Evolutionary conservation across 768 basidiomycete genomes (phyloP), one percentile per base, ranked within the genome.

Genomic region (Daedaleopsis nitida): DNA sequence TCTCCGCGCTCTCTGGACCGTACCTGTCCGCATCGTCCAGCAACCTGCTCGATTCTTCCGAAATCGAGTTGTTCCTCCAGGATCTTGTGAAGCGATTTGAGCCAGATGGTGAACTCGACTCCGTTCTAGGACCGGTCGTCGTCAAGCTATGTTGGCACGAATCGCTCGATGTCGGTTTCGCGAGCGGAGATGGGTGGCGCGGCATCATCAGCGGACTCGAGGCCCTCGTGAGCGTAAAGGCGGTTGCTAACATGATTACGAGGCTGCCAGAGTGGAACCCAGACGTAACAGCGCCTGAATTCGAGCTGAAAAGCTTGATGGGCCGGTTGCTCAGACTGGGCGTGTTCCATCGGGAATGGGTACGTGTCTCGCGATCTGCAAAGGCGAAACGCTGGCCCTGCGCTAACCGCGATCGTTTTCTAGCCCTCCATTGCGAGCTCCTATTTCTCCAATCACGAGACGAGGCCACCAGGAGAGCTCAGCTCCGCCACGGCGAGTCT

Each of bases 321-420:
- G 97, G 97, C 0, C 94, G 94, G 1, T 74, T 98, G 27, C 85
- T 90, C 63, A 80, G 94, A 37, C 78, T 98, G 55, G 89, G 90
- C 42, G 86, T 95, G 6, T 98, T 96, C 71, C 83, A 87, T n/a
- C 77, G 86, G 57, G 91, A 98, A 81, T 96, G 93, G 87, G 90
- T 96, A 70, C 10, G 66, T 10, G 82, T 76, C 69, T 60, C 14
- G 9, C 37, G 60, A 44, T 51, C 49, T 5, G 47, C 9, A 57
- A 48, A 56, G 32, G 10, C 37, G 48, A 54, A 23, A 39, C 27
- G 42, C 57, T 67, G 53, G 64, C 53, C 27, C 58, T 52, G 8
- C 3, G 16, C 7, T 39, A 27, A 32, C 27, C 27, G 7, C 27
- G 3, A 7, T 32, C 27, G 7, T 32, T 32, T 7, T 48, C 23